These are phyloP conservation scores for Suillus clintonianus DNA, from an alignment of 768 basidiomycete genomes.

Conservation along the genomic window DNA sequence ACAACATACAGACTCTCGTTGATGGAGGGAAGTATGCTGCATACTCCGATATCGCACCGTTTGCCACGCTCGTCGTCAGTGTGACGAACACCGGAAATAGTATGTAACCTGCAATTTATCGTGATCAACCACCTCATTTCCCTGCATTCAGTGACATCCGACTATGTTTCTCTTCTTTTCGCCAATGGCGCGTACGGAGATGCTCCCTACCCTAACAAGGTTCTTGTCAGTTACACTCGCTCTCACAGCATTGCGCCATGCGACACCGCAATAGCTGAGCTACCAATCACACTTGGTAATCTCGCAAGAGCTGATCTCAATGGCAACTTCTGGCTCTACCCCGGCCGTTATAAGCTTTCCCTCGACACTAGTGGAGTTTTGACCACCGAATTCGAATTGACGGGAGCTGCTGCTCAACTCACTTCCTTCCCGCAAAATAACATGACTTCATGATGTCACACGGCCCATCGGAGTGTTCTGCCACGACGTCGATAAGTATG, in stretches of 20 bases:
- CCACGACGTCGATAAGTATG: neutral
- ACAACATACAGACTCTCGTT: conserved; percentile 45
- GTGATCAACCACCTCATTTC: neutral
- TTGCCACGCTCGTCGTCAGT: conserved; percentile 50
- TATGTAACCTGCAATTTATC: neutral
- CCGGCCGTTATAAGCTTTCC: conserved; percentile 42
- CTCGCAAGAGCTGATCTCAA: conserved; percentile 48
- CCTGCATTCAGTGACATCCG: conserved; percentile 38
- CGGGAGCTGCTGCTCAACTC: conserved; percentile 43
- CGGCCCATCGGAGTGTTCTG: neutral
- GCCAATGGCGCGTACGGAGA: conserved; percentile 49
- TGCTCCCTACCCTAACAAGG: conserved; percentile 52
- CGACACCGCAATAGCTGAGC: conserved; percentile 30
- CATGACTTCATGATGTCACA: conserved; percentile 1
- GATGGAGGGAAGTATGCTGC: conserved; percentile 16
- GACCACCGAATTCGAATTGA: conserved; percentile 44
- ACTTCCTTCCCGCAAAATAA: conserved; percentile 40
- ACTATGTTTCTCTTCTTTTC: conserved; percentile 59
- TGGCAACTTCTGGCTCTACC: conserved; percentile 48
- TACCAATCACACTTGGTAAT: conserved; percentile 49
- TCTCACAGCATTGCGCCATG: conserved; percentile 34
- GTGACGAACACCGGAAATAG: conserved; percentile 49
- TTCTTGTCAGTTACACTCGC: conserved; percentile 51
- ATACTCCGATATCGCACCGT: conserved; percentile 43
- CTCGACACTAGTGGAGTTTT: conserved; percentile 44